Evolutionary conservation across 1,284 basidiomycete genomes (phyloP).

Genomic region (Earliella scabrosa): DNA sequence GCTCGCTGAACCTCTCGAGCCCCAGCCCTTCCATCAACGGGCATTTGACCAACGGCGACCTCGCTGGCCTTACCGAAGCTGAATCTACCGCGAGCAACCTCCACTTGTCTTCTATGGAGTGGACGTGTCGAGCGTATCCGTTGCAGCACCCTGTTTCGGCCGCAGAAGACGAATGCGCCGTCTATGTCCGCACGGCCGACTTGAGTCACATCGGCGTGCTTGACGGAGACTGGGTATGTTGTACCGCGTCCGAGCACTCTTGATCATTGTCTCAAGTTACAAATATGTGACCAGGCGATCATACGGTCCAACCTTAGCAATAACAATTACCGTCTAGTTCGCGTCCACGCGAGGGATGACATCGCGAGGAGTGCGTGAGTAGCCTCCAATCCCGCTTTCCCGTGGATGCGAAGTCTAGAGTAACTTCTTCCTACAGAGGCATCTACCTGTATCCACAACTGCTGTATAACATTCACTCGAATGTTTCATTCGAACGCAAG

Average conservation of each 20-base stretch:
- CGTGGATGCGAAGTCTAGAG: too few species aligned
- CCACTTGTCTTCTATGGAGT: conserved; percentile 15
- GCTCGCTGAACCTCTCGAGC: conserved; percentile 12
- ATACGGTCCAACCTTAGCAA: conserved; percentile 7
- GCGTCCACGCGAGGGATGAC: conserved; percentile 58
- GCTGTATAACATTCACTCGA: conserved; percentile 53
- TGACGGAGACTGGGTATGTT: conserved; percentile 60
- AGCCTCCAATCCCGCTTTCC: too few species aligned
- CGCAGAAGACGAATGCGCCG: conserved; percentile 30
- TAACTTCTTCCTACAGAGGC: too few species aligned
- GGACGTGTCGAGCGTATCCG: conserved; percentile 27
- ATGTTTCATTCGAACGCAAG: conserved; percentile 25
- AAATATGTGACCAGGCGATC: conserved; percentile 17
- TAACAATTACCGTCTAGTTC: conserved; percentile 51
- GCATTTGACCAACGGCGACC: conserved; percentile 10
- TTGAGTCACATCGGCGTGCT: conserved; percentile 27
- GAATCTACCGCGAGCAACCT: not conserved
- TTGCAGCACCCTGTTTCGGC: conserved; percentile 39
- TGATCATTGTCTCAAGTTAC: not conserved
- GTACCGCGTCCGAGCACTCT: not conserved
- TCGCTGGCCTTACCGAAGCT: conserved; percentile 2
- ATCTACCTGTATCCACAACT: conserved; percentile 57
- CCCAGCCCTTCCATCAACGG: conserved; percentile 12
- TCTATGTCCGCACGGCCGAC: conserved; percentile 29
- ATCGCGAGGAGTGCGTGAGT: conserved; percentile 39